phyloP scores from a whole-genome alignment of 2,329 filamentous ascomycete genomes.

The Blastomyces parvus region DNA sequence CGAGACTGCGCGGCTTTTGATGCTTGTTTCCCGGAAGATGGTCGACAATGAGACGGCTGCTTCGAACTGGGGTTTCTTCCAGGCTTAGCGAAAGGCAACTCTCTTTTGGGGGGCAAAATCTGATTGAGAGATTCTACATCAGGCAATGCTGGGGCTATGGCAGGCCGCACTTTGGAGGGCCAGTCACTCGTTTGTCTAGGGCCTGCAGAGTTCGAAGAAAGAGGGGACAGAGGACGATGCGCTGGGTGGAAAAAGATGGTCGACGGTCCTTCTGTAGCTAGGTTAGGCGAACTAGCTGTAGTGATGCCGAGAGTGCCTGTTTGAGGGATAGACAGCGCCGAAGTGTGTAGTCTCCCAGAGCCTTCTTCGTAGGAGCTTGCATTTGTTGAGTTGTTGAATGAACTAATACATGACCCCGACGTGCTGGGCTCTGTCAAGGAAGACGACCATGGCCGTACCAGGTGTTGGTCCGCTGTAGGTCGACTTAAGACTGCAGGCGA shows the following conservation, averaged over 20 bases:
- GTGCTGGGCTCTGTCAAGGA: neutral
- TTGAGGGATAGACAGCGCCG: neutral
- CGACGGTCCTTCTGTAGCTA: neutral
- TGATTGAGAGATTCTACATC: constrained; percentile 25
- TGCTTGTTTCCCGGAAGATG: neutral
- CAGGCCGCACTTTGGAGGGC: constrained; percentile 17
- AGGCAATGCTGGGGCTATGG: constrained; percentile 22
- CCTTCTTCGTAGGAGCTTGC: neutral
- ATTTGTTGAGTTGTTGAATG: neutral
- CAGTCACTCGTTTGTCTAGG: neutral
- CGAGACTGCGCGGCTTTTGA: neutral
- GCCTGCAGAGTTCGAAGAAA: neutral
- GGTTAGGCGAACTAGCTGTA: neutral
- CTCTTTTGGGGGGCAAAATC: constrained; percentile 35
- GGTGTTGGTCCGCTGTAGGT: neutral
- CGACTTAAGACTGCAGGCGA: neutral
- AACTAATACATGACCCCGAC: neutral
- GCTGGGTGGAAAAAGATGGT: neutral
- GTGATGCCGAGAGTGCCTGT: neutral
- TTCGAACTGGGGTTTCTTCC: constrained; percentile 22
- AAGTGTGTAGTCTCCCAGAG: neutral
- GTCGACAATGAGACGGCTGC: neutral
- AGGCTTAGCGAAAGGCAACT: constrained; percentile 33
- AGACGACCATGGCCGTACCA: neutral
- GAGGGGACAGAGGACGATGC: neutral